A percentile compares a stretch with the other conserved stretches of the same genome.
These are phyloP conservation scores for Taphrina communis DNA, from an alignment of 1,139 yeast genomes.

Conservation along the genomic window DNA sequence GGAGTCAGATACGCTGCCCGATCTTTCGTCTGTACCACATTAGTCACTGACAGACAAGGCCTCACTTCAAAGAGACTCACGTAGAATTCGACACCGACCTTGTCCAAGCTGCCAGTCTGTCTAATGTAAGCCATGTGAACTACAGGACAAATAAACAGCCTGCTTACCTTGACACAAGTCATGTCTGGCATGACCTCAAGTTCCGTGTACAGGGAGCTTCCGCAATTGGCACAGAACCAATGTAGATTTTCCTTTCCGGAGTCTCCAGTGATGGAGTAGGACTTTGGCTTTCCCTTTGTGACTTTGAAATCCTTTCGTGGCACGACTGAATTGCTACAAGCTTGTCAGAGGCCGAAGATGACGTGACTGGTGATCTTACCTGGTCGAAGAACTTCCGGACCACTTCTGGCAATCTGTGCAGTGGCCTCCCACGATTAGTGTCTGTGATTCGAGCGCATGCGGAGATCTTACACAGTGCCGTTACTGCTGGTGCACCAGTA, in stretches of 20 bases:
- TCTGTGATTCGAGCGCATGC: background rate
- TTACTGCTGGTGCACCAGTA: constrained; percentile 18
- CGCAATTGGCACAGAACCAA: constrained; percentile 28
- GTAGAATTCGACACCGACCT: constrained; percentile 21
- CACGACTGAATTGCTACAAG: constrained; percentile 10
- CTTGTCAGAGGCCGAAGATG: background rate
- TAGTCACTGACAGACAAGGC: background rate
- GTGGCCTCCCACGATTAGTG: constrained; percentile 5
- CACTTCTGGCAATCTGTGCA: constrained; percentile 27
- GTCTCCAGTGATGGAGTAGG: constrained; percentile 28
- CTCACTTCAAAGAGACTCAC: background rate
- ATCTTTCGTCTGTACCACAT: constrained; percentile 10
- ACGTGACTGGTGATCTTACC: background rate
- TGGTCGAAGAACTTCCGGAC: constrained; percentile 16
- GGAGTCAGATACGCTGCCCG: constrained; percentile 5
- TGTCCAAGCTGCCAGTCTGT: constrained; percentile 23
- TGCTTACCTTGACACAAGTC: constrained; percentile 22
- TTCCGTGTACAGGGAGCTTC: constrained; percentile 23
- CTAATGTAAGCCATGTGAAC: background rate
- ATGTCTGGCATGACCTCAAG: constrained; percentile 30
- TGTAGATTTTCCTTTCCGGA: constrained; percentile 25
- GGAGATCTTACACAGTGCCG: constrained; percentile 18
- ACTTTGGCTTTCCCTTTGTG: constrained; percentile 19
- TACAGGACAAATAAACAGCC: background rate
- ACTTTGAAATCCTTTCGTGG: constrained; percentile 21